Evolutionary conservation across 164 flowering plant species (phyloP).

Genomic region (Stephania cephalantha): DNA sequence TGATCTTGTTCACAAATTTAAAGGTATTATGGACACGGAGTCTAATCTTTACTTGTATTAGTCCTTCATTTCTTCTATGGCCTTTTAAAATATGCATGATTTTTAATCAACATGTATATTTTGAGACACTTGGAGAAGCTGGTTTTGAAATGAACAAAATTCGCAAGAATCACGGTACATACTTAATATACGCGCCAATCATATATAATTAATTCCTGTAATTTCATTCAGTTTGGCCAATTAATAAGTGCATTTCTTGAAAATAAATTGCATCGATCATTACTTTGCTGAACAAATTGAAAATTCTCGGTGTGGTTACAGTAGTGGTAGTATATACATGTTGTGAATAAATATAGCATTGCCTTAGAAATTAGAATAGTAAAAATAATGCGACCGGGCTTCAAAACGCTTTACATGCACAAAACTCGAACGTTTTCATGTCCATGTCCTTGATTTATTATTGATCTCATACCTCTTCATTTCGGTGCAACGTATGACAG

Average conservation of each 20-base stretch:
- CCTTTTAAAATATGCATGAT: background rate
- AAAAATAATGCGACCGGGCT: background rate
- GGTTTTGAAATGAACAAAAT: no score
- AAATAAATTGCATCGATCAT: background rate
- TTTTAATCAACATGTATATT: no score
- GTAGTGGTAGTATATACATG: background rate
- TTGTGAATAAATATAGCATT: background rate
- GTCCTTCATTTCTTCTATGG: background rate
- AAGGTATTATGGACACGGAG: constrained; percentile 41
- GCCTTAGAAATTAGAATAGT: no score
- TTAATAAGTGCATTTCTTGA: background rate
- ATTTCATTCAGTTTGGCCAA: background rate
- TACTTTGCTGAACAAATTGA: background rate
- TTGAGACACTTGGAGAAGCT: no score
- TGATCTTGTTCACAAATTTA: constrained; percentile 85
- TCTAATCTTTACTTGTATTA: background rate
- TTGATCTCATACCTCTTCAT: background rate
- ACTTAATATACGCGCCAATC: no score
- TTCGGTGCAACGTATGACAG: constrained; percentile 33
- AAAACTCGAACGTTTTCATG: background rate
- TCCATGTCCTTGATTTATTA: background rate
- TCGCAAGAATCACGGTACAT: no score
- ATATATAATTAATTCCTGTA: background rate
- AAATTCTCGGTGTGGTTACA: background rate
- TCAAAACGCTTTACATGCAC: background rate